Evolutionary conservation across 208 protist species (phyloP), one percentile per base, ranked within the genome.

Genomic region (Vickermania spadyakhi): DNA sequence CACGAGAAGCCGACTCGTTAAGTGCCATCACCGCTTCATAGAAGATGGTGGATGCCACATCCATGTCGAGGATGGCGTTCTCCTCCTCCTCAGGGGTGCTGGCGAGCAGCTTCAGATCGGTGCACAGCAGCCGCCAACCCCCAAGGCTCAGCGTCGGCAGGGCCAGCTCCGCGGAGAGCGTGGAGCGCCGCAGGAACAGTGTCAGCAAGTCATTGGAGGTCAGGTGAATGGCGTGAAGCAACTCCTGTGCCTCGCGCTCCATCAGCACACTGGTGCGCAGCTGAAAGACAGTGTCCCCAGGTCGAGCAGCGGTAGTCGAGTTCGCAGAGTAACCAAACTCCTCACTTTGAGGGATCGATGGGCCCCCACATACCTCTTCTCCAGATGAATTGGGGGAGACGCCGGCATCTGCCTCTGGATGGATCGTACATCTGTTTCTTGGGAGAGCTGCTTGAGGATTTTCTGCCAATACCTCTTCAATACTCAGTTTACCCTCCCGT

Each of bases 71-170:
- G 23, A 21, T 22, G 11, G 61, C 56, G 13, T 61, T 41, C 50
- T 68, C 61, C 28, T 72, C 42, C 26, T 52, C 21, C n/a, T 75
- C 70, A 18, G 66, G 68, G 18, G 25, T 54, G 1, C 54, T 28
- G 21, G 51, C 25, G 11, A 92, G 62, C 25, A 92, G 59, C 2
- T 71, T 70, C 23, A 90, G 28, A 26, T 94, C 88, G 11, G 69
- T 68, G 62, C 79, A 91, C 13, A 94, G 66, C 21, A 91, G 25
- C 5, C 88, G 77, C 84, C 88, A 94, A 58, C 73, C 68, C 27
- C 77, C 71, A 28, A 94, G 72, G 70, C 89, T 77, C n/a, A 94
- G 60, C 28, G 72, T 70, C 3, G 88, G 88, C 56, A 92, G 79
- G 28, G 84, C 81, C 36, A 82, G 77, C 36, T 86, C 70, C 11